Evolutionary conservation across 2,329 filamentous ascomycete genomes (phyloP).

Genomic region (Chaetomiaceae sp.): DNA sequence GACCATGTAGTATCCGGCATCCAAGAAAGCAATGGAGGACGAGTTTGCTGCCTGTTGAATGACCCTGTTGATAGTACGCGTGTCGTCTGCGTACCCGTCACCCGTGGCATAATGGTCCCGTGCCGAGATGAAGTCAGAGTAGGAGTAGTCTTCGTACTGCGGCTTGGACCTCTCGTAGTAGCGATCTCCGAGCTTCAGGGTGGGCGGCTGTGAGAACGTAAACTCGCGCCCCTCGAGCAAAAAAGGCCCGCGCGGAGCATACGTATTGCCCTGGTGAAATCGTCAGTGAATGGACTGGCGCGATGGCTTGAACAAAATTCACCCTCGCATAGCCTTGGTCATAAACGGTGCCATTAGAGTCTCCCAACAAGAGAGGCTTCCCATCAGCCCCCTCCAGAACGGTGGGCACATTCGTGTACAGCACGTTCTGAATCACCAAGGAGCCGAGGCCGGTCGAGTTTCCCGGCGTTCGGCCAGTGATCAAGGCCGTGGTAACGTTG

Average conservation of each 20-base stretch:
- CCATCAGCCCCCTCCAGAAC: conserved; percentile 39
- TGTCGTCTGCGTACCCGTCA: conserved; percentile 65
- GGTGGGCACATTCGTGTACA: conserved; percentile 33
- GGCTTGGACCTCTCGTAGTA: conserved; percentile 55
- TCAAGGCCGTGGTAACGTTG: conserved; percentile 62
- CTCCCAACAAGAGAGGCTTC: conserved; percentile 49
- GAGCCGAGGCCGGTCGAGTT: conserved; percentile 39
- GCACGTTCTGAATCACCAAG: conserved; percentile 44
- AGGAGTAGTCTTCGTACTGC: conserved; percentile 53
- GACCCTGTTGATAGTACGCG: conserved; percentile 27
- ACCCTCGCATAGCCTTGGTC: conserved; percentile 46
- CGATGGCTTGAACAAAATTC: neutral
- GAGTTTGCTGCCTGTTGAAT: conserved; percentile 34
- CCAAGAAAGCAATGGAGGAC: conserved; percentile 54
- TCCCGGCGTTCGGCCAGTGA: conserved; percentile 47
- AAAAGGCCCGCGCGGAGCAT: conserved; percentile 44
- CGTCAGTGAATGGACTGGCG: conserved; percentile 5
- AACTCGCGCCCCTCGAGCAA: conserved; percentile 45
- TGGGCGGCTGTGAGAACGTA: conserved; percentile 45
- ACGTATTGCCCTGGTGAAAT: conserved; percentile 57
- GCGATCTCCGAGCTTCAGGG: conserved; percentile 48
- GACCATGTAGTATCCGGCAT: conserved; percentile 60
- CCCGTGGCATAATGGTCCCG: conserved; percentile 61
- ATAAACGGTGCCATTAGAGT: conserved; percentile 41
- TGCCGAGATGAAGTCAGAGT: conserved; percentile 55